phyloP scores from a whole-genome alignment of 1,284 basidiomycete genomes.

The Spongispora temasekensis region DNA sequence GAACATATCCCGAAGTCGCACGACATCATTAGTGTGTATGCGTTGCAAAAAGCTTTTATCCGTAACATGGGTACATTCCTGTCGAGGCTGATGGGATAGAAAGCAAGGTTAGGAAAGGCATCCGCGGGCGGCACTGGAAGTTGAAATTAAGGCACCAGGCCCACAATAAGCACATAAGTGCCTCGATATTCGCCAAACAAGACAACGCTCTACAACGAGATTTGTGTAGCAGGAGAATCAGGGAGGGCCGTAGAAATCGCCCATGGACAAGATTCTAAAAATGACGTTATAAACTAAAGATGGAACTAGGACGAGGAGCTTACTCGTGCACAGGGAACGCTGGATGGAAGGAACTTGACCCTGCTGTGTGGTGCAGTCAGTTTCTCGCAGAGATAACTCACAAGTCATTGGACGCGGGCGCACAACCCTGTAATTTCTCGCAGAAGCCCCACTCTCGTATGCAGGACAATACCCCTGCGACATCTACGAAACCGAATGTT shows the following conservation, averaged over 20 bases:
- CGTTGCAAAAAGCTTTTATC: no score
- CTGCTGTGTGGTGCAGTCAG: slow-evolving; percentile 39
- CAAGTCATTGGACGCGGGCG: slow-evolving; percentile 66
- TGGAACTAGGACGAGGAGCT: slow-evolving; percentile 14
- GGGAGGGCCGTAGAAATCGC: slow-evolving; percentile 45
- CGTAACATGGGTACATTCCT: no score
- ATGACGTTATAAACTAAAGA: not conserved
- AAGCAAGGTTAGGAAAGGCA: no score
- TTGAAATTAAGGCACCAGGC: no score
- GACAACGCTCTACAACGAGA: no score
- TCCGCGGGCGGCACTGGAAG: no score
- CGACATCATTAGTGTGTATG: no score
- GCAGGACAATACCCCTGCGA: slow-evolving; percentile 60
- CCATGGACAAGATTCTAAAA: slow-evolving; percentile 47
- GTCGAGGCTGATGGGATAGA: no score
- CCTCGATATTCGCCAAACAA: no score
- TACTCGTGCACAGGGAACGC: slow-evolving; percentile 57
- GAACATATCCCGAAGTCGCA: no score
- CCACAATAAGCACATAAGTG: no score
- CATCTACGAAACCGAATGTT: slow-evolving; percentile 57
- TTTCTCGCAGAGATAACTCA: slow-evolving; percentile 34
- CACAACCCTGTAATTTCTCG: slow-evolving; percentile 53
- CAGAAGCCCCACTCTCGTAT: slow-evolving; percentile 58
- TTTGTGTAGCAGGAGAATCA: slow-evolving; percentile 22
- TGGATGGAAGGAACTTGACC: slow-evolving; percentile 56